These are phyloP conservation scores for Parietaria judaica DNA, from an alignment of 306 rosid species.

Conservation along the genomic window DNA sequence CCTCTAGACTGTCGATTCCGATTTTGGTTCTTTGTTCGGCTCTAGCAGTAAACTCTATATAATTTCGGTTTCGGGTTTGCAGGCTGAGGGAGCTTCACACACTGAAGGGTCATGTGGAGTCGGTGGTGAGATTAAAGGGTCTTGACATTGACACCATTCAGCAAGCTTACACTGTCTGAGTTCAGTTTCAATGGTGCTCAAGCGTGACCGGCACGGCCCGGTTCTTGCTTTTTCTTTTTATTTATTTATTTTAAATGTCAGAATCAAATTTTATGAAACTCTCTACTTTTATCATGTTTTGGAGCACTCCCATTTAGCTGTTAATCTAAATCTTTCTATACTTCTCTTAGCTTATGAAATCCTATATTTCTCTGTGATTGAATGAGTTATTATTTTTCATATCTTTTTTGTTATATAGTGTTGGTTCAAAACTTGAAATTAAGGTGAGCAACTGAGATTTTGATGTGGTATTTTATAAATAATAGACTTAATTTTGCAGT, in stretches of 20 bases:
- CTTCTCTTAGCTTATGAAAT: too few species aligned
- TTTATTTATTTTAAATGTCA: background rate
- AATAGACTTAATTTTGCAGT: too few species aligned
- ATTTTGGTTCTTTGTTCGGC: too few species aligned
- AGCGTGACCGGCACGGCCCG: background rate
- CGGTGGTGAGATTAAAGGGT: conserved; percentile 95
- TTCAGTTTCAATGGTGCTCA: conserved; percentile 22
- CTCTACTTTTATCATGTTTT: conserved; percentile 20
- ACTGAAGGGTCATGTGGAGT: conserved; percentile 93
- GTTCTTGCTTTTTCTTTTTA: conserved; percentile 11
- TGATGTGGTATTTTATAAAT: too few species aligned
- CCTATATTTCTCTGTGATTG: too few species aligned
- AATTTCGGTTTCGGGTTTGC: conserved; percentile 13
- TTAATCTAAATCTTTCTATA: conserved; percentile 1
- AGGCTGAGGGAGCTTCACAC: conserved; percentile 89
- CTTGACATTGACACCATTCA: conserved; percentile 96
- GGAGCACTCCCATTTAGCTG: conserved; percentile 23
- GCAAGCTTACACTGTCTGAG: conserved; percentile 91
- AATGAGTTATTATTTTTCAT: too few species aligned
- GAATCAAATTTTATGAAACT: conserved; percentile 18
- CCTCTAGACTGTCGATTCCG: too few species aligned
- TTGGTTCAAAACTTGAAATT: too few species aligned
- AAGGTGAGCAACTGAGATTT: too few species aligned
- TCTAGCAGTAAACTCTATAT: conserved; percentile 1
- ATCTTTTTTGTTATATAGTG: too few species aligned